Conservation (phyloP, 2,329 filamentous ascomycete genomes). For the Clarireedia monteithiana region DNA sequence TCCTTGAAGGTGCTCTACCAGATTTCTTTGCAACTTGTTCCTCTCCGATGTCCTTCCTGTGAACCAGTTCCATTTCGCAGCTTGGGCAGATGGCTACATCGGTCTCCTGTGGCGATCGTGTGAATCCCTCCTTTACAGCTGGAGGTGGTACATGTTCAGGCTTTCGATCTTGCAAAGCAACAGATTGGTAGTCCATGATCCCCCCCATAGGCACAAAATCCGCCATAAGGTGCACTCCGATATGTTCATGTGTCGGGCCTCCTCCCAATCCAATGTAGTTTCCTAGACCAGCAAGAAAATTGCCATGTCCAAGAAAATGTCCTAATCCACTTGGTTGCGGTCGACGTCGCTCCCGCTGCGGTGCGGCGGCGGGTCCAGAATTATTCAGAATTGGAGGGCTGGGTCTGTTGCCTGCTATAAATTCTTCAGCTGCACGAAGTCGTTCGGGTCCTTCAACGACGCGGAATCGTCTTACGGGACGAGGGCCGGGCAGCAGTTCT, state of each 20-base stretch:
- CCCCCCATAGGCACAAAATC: slow-evolving; percentile 19
- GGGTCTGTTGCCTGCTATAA: no score
- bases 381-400: no score
- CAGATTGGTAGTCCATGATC: slow-evolving; percentile 23
- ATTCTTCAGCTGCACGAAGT: not conserved
- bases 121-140: slow-evolving; percentile 69
- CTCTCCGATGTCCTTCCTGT: slow-evolving; percentile 40
- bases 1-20: slow-evolving; percentile 40
- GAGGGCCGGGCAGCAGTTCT: slow-evolving; percentile 1
- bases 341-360: no score
- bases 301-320: not conserved
- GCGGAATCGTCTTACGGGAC: not conserved
- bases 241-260: not conserved
- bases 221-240: not conserved
- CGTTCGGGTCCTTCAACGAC: not conserved
- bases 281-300: not conserved
- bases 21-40: slow-evolving; percentile 33
- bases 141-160: slow-evolving; percentile 31
- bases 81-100: slow-evolving; percentile 75
- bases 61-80: slow-evolving; percentile 76
- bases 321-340: not conserved
- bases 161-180: slow-evolving; percentile 21
- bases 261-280: not conserved
- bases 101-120: slow-evolving; percentile 64
- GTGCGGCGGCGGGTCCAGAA: no score